Percentiles rank a stretch among this genome's conserved stretches.
Conservation (phyloP, 2,329 filamentous ascomycete species). For the Paraconiothyrium brasiliense region DNA sequence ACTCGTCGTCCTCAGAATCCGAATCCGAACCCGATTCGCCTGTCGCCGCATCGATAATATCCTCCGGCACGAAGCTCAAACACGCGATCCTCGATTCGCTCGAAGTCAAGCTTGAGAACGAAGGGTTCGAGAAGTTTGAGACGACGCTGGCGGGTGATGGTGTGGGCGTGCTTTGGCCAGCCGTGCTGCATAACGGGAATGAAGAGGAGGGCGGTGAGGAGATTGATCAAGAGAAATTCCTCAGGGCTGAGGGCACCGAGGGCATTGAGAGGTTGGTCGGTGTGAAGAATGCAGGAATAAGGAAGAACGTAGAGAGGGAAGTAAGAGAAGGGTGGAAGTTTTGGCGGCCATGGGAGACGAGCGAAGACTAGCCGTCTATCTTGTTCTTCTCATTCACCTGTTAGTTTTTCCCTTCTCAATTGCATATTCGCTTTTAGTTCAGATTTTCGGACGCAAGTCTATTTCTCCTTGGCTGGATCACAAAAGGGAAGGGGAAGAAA, state of each 20-base stretch:
- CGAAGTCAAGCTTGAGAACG: constrained; percentile 65
- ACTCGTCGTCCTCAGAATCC: constrained; percentile 22
- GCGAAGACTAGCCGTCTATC: not conserved
- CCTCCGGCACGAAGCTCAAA: constrained; percentile 44
- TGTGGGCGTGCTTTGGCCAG: constrained; percentile 93
- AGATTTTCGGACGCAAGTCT: constrained; percentile 19
- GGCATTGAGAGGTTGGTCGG: constrained; percentile 90
- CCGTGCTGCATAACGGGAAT: constrained; percentile 85
- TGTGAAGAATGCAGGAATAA: constrained; percentile 57
- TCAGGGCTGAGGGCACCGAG: constrained; percentile 83
- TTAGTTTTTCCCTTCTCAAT: not conserved
- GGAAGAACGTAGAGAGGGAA: constrained; percentile 35
- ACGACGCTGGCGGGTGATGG: constrained; percentile 93
- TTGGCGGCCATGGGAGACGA: constrained; percentile 49
- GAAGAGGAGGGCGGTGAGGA: constrained; percentile 86
- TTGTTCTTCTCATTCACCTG: not conserved
- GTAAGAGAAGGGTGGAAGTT: constrained; percentile 53
- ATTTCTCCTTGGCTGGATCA: not conserved
- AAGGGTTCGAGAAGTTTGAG: constrained; percentile 83
- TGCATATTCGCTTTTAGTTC: not conserved
- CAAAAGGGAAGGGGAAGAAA: not conserved
- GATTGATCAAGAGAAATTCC: constrained; percentile 88
- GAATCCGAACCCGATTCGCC: constrained; percentile 36
- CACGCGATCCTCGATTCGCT: constrained; percentile 64
- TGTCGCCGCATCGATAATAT: constrained; percentile 43